phyloP scores from a whole-genome alignment of 2,329 filamentous ascomycete species.

The Penicillium sp. region DNA sequence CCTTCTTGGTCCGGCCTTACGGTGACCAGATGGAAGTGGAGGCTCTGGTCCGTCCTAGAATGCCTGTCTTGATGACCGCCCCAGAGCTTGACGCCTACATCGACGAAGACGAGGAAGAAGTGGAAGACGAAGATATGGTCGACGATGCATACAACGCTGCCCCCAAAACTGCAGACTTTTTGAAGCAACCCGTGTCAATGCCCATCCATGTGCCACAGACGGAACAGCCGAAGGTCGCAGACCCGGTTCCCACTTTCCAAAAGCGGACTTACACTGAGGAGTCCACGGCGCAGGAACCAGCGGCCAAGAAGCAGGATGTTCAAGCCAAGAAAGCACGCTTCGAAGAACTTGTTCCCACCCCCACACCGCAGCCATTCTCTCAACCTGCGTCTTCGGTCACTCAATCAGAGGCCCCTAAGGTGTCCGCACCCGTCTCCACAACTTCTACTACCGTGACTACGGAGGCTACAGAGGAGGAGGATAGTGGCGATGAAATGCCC shows the following conservation, averaged over 20 bases:
- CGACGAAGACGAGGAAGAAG: slow-evolving; percentile 36
- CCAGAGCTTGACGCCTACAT: slow-evolving; percentile 29
- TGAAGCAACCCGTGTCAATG: slow-evolving; percentile 22
- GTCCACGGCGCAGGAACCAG: slow-evolving; percentile 6
- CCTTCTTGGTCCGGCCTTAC: slow-evolving; percentile 71
- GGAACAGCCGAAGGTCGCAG: slow-evolving; percentile 11
- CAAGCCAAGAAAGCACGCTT: slow-evolving; percentile 37
- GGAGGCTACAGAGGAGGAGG: slow-evolving; percentile 29
- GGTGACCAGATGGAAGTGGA: slow-evolving; percentile 68
- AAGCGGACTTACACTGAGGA: slow-evolving; percentile 36
- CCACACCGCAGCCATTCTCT: slow-evolving; percentile 6
- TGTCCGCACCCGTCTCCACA: slow-evolving; percentile 7
- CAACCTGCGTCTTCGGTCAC: slow-evolving; percentile 9
- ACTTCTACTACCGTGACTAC: slow-evolving; percentile 9
- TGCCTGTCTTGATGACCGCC: slow-evolving; percentile 47
- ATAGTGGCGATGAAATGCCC: slow-evolving; percentile 53
- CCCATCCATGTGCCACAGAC: slow-evolving; percentile 15
- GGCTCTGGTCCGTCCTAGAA: slow-evolving; percentile 60
- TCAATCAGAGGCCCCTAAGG: slow-evolving; percentile 13
- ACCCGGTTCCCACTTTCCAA: slow-evolving; percentile 15
- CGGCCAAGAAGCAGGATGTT: slow-evolving; percentile 10
- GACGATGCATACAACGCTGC: slow-evolving; percentile 13
- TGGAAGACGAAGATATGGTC: slow-evolving; percentile 27
- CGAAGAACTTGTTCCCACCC: slow-evolving; percentile 18
- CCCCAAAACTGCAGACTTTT: slow-evolving; percentile 25